A percentile compares a stretch with the other conserved stretches of the same genome.
phyloP scores from a whole-genome alignment of 1,139 yeast genomes.

The Kurtzmaniella quercitrusa region DNA sequence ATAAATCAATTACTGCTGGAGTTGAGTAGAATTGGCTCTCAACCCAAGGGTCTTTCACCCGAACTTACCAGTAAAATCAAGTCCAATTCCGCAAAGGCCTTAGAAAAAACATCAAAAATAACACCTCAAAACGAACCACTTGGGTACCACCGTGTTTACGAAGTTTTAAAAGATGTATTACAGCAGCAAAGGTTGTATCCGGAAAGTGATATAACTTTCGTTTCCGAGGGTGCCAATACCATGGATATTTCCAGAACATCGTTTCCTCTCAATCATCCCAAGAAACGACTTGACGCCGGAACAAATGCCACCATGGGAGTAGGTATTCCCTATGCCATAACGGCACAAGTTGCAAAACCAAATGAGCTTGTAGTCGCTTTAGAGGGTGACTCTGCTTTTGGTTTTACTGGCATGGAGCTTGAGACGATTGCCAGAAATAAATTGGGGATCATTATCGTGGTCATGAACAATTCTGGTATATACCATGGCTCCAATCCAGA shows the following conservation, averaged over 20 bases:
- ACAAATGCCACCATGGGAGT: constrained; percentile 73
- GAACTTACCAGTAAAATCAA: constrained; percentile 23
- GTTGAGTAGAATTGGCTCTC: constrained; percentile 15
- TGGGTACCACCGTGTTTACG: constrained; percentile 52
- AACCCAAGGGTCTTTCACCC: constrained; percentile 25
- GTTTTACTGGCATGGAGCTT: constrained; percentile 61
- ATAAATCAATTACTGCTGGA: constrained; percentile 27
- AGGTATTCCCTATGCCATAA: constrained; percentile 63
- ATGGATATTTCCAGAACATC: constrained; percentile 65
- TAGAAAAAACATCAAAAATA: background rate
- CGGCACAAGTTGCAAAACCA: constrained; percentile 50
- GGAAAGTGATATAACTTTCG: constrained; percentile 29
- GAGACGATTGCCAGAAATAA: constrained; percentile 56
- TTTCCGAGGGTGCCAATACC: constrained; percentile 67
- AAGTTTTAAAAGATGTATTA: constrained; percentile 33
- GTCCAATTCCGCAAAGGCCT: constrained; percentile 28
- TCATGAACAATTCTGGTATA: constrained; percentile 67
- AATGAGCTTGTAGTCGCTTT: constrained; percentile 48
- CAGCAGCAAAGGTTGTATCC: constrained; percentile 12
- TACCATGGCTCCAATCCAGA: constrained; percentile 53
- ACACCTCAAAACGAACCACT: constrained; percentile 17
- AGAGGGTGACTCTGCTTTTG: constrained; percentile 72
- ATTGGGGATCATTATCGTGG: constrained; percentile 51
- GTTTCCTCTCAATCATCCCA: constrained; percentile 50
- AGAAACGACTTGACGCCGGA: constrained; percentile 60